Evolutionary conservation across 1,139 yeast genomes (phyloP).

Genomic region (Geotrichum cucujoidarum): DNA sequence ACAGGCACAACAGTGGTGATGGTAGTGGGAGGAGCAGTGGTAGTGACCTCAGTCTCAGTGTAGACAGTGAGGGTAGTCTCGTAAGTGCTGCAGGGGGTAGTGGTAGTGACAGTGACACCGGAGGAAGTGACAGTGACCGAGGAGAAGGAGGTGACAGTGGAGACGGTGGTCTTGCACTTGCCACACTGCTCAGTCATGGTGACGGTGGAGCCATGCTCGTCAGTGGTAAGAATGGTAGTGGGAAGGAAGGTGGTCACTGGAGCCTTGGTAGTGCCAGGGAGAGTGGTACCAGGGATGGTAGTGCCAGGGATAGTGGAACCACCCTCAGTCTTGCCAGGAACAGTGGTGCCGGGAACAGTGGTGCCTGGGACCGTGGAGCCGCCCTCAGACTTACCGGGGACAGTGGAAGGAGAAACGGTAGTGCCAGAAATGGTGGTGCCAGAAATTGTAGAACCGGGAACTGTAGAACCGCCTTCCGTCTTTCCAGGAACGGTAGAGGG

Average conservation of each 20-base stretch:
- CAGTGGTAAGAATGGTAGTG: not conserved
- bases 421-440: constrained; percentile 1
- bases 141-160: not conserved
- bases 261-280: constrained; percentile 5
- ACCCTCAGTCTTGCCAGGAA: constrained; percentile 6
- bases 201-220: not conserved
- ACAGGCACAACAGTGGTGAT: not conserved
- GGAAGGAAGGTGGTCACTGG: not conserved
- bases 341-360: constrained; percentile 1
- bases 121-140: not conserved
- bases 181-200: not conserved
- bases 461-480: not conserved
- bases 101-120: not conserved
- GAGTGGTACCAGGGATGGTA: constrained; percentile 1
- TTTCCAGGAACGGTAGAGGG: not conserved
- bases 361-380: not conserved
- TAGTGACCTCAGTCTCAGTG: not conserved
- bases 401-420: constrained; percentile 6
- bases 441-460: constrained; percentile 5
- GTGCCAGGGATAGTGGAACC: not conserved
- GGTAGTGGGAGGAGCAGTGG: not conserved
- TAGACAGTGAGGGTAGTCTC: not conserved
- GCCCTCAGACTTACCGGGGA: constrained; percentile 2
- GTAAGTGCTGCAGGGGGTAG: constrained; percentile 2
- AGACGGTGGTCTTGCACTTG: not conserved